Evolutionary conservation across 2,329 filamentous ascomycete species (phyloP).

Genomic region (Ophiognomonia clavigignenti-juglandacearum): DNA sequence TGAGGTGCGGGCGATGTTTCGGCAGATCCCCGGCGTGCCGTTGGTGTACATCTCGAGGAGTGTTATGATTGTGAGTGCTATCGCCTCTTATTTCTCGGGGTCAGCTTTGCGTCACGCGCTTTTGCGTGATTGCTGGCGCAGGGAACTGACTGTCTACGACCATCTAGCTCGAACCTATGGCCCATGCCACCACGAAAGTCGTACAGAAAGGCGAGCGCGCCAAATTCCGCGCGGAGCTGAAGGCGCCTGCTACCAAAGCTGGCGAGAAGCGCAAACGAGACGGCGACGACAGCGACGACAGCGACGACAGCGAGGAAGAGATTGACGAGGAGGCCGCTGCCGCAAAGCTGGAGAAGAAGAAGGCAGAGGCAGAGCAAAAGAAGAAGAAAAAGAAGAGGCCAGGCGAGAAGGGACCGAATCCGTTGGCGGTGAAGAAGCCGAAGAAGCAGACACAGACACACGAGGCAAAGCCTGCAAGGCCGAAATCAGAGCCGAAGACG

Average conservation of each 20-base stretch:
- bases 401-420: conserved; percentile 29
- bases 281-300: conserved; percentile 31
- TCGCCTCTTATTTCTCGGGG: conserved; percentile 34
- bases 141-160: background rate
- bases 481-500: conserved; percentile 14
- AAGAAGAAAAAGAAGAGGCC: conserved; percentile 27
- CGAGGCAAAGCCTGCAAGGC: background rate
- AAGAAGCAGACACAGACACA: conserved; percentile 3
- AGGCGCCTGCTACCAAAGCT: conserved; percentile 25
- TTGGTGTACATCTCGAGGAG: conserved; percentile 74
- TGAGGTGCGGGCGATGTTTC: conserved; percentile 58
- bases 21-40: conserved; percentile 66
- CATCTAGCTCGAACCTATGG: conserved; percentile 58
- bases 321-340: conserved; percentile 18
- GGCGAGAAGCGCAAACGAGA: conserved; percentile 47
- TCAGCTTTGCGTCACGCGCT: no score
- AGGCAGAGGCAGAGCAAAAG: conserved; percentile 24
- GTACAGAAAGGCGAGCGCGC: conserved; percentile 64
- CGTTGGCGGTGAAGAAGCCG: conserved; percentile 24
- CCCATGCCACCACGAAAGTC: conserved; percentile 56
- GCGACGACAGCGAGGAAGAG: conserved; percentile 30
- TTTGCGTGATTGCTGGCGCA: conserved; percentile 7
- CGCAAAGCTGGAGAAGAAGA: conserved; percentile 22
- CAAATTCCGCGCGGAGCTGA: conserved; percentile 70
- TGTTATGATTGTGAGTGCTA: conserved; percentile 61